Base-by-base conservation (phyloP, 2,329 filamentous ascomycete genomes). In the Colletotrichum liriopes region DNA sequence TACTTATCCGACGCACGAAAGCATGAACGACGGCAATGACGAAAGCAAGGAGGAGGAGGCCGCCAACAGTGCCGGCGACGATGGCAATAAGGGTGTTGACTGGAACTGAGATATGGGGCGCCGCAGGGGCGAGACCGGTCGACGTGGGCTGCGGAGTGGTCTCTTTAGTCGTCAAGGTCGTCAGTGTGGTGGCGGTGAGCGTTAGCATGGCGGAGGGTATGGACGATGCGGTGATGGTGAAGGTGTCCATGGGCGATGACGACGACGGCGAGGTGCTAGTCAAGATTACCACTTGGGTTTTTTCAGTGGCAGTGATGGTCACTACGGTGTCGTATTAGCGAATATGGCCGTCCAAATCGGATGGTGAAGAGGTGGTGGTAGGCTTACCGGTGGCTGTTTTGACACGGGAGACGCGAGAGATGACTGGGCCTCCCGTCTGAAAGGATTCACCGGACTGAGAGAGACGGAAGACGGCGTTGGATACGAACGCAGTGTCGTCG, bases 301-400 rank as follows among this genome's bases (percentile, higher is more conserved):
- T 54, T 23, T 45, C 39, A 23, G 49, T n/a, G 23, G 49, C 23
- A n/a, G 47, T 45, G 26, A 55, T 35, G 23, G 61, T 43, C 23
- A 64, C 61, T 64, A 11, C 11, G 26, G 20, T 32, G 26, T 16
- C 5, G 20, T 20, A 23, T 64, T n/a, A 64, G 37, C 16, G 20
- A 41, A 39, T 11, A 41, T 32, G 11, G 9, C 49, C 23, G 11
- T 14, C 18, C 12, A 12, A 18, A 18, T 4, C 18, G 11, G n/a
- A 43, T 6, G 26, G 12, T 29, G 18, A 23, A 18, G 23, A 52
- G 37, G 37, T 6, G 18, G 26, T 26, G 4, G 26, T 9, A 64
- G 37, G 43, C 49, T 64, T 26, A 64, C 61, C 49, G 43, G 49
- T 54, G 12, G 61, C 49, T 35, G 61, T 64, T 26, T 55, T 64